A percentile compares a stretch with the other conserved stretches of the same genome.
These are phyloP conservation scores for Porodaedalea pini DNA, from an alignment of 1,284 basidiomycete species.

Conservation along the genomic window DNA sequence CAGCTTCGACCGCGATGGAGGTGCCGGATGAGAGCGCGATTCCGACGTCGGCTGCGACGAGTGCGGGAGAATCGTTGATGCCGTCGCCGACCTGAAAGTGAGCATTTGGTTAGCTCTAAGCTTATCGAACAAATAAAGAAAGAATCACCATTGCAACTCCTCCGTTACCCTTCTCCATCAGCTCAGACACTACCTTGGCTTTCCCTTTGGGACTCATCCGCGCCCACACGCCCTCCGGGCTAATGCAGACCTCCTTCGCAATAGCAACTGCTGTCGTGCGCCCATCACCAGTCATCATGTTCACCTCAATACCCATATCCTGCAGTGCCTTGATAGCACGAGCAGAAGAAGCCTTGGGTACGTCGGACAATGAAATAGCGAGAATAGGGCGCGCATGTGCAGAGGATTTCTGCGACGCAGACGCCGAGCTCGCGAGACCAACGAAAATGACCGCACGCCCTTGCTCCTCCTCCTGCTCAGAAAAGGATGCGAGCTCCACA, in stretches of 20 bases:
- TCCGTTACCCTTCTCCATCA: slow-evolving; percentile 65
- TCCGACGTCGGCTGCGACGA: slow-evolving; percentile 92
- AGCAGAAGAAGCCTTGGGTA: slow-evolving; percentile 77
- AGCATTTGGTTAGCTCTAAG: slow-evolving; percentile 14
- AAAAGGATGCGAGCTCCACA: slow-evolving; percentile 56
- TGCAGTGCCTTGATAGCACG: slow-evolving; percentile 78
- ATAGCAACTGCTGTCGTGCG: slow-evolving; percentile 80
- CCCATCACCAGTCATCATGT: slow-evolving; percentile 90
- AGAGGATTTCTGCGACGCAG: slow-evolving; percentile 26
- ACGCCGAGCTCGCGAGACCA: slow-evolving; percentile 46
- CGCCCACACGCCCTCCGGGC: slow-evolving; percentile 77
- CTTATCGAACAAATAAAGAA: not conserved
- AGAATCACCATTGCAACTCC: slow-evolving; percentile 83
- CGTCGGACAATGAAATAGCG: slow-evolving; percentile 75
- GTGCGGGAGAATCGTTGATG: slow-evolving; percentile 97
- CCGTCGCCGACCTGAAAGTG: slow-evolving; percentile 86
- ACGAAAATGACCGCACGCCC: slow-evolving; percentile 88
- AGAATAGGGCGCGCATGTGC: slow-evolving; percentile 34
- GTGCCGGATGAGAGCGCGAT: slow-evolving; percentile 96
- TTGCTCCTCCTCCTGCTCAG: slow-evolving; percentile 57
- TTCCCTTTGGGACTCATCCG: slow-evolving; percentile 93
- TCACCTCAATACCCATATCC: slow-evolving; percentile 85
- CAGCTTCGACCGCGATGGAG: slow-evolving; percentile 96
- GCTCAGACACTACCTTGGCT: slow-evolving; percentile 73
- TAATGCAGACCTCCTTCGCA: slow-evolving; percentile 84